Evolutionary conservation across 106 monocot genomes (phyloP).

Genomic region (Chionographis japonica): DNA sequence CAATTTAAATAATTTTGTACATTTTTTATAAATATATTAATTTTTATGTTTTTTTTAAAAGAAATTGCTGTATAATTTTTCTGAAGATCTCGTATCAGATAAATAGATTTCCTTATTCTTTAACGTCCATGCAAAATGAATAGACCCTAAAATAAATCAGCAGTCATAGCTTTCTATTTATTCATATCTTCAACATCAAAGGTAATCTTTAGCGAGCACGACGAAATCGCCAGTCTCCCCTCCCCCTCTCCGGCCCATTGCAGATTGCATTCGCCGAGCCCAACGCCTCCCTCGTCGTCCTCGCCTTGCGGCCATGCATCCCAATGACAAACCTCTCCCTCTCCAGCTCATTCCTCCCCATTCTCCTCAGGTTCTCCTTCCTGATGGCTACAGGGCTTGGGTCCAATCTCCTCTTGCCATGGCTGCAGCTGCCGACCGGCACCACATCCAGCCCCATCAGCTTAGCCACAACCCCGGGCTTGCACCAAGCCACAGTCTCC

Average conservation of each 20-base stretch:
- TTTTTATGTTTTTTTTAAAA: too few species aligned
- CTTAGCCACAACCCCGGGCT: constrained; percentile 79
- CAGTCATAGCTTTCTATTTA: too few species aligned
- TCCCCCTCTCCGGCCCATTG: constrained; percentile 3
- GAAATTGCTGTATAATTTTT: too few species aligned
- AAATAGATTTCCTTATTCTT: too few species aligned
- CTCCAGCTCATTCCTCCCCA: constrained; percentile 41
- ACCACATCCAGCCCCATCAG: constrained; percentile 86
- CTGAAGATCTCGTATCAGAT: too few species aligned
- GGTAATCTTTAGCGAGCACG: constrained; percentile 11
- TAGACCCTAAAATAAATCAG: too few species aligned
- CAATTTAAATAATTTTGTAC: too few species aligned
- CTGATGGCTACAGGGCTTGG: background rate
- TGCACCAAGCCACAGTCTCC: constrained; percentile 87
- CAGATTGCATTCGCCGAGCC: constrained; percentile 18
- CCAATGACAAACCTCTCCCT: constrained; percentile 41
- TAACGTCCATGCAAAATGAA: too few species aligned
- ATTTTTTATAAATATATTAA: too few species aligned
- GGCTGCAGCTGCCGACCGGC: constrained; percentile 29
- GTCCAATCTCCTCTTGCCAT: constrained; percentile 1
- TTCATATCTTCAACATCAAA: too few species aligned
- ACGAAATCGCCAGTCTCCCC: constrained; percentile 21
- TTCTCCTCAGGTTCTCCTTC: constrained; percentile 44
- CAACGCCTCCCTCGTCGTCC: constrained; percentile 7
- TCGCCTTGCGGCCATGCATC: constrained; percentile 28